Evolutionary conservation across 2,329 filamentous ascomycete species (phyloP).

Genomic region (Sphaerulina musiva): DNA sequence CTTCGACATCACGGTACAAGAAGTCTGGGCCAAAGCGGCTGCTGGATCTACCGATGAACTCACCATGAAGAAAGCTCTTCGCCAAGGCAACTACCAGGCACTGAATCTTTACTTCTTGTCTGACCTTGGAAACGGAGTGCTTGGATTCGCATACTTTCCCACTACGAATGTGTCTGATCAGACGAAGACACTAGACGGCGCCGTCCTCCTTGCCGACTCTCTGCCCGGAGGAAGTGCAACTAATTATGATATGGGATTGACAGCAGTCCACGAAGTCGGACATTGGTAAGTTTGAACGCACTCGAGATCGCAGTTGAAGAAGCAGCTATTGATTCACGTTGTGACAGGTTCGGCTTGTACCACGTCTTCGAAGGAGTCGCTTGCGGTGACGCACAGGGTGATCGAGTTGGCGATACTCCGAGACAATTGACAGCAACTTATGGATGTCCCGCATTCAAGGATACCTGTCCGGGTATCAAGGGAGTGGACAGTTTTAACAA

Average conservation of each 20-base stretch:
- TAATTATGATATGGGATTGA: constrained; percentile 38
- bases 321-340: constrained; percentile 30
- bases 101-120: constrained; percentile 54
- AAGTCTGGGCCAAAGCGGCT: constrained; percentile 44
- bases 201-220: constrained; percentile 47
- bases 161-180: constrained; percentile 38
- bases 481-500: constrained; percentile 49
- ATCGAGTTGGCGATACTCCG: constrained; percentile 37
- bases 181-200: constrained; percentile 42
- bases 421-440: constrained; percentile 35
- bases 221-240: constrained; percentile 44
- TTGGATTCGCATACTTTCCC: constrained; percentile 11
- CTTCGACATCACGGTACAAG: constrained; percentile 45
- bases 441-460: constrained; percentile 44
- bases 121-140: constrained; percentile 33
- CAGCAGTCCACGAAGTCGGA: constrained; percentile 5
- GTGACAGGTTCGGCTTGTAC: constrained; percentile 39
- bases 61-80: constrained; percentile 47
- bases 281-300: not conserved
- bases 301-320: not conserved
- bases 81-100: constrained; percentile 45
- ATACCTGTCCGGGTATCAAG: constrained; percentile 41
- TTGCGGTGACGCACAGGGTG: constrained; percentile 18
- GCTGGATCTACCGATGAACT: constrained; percentile 38
- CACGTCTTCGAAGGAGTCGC: constrained; percentile 32